Base-by-base conservation (phyloP, 768 basidiomycete genomes). In the Phaeolepiota aurea region DNA sequence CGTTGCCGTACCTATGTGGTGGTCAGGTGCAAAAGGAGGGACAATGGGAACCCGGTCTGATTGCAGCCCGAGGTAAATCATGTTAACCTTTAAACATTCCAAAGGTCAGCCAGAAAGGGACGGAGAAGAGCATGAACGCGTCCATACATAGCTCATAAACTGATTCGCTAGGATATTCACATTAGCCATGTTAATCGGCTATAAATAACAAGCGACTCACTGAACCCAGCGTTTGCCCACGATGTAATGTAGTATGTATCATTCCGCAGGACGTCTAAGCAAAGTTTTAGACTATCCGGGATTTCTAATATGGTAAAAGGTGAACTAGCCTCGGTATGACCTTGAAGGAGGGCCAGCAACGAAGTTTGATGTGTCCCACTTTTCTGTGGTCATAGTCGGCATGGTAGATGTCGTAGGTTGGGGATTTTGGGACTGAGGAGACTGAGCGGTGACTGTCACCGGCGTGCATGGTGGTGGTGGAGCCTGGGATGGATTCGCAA, bases 181-280 rank as follows among this genome's bases (percentile, higher is more conserved):
- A 7, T n/a, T 7, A 16, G 18, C 20, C 33, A n/a, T 16, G 38
- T 14, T 16, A 15, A 5, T 18, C 22, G 7, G 25, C 21, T 11
- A 23, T 20, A 20, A 20, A 15, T 15, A 10, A 5, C 3, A 19
- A 42, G 28, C 21, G 18, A 61, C 67, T 44, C 42, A 69, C 69
- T 77, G 64, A 77, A 76, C 15, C 77, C 77, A 4, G 73, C 75
- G 38, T 65, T 68, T 3, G 69, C 57, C 72, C 72, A 76, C 10
- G 73, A 64, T 0, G 76, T 78, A 39, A 80, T 65, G 48, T 78
- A 79, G 44, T 68, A 54, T 2, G 59, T 63, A 42, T 76, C 72
- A 28, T 71, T 62, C 3, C 65, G 63, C 11, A 38, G 20, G 15
- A 18, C 21, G 15, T 38, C 37, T 38, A 28, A n/a, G n/a, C n/a